Evolutionary conservation across 495 filamentous ascomycete species (phyloP).

Genomic region (Annulohypoxylon maeteangense): DNA sequence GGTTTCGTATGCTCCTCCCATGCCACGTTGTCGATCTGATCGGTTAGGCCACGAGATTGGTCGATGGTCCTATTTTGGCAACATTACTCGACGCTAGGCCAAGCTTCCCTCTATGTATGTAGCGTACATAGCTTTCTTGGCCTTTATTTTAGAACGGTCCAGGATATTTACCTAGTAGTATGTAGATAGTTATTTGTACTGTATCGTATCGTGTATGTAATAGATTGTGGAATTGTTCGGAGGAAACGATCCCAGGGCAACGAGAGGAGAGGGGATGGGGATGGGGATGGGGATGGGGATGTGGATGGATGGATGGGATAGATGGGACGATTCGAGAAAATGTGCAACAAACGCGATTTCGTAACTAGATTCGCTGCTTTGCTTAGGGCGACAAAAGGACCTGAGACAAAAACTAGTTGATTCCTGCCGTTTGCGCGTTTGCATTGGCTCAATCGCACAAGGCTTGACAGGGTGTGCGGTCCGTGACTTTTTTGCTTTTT

Average conservation of each 20-base stretch:
- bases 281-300: background rate
- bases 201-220: background rate
- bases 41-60: slow-evolving; percentile 34
- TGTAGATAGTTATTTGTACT: background rate
- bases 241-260: background rate
- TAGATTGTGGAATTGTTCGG: background rate
- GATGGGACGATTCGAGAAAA: background rate
- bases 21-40: slow-evolving; percentile 37
- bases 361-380: background rate
- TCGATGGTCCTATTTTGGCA: slow-evolving; percentile 19
- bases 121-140: too few species aligned
- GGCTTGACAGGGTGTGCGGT: slow-evolving; percentile 16
- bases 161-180: background rate
- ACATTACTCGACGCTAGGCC: slow-evolving; percentile 29
- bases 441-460: background rate
- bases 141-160: background rate
- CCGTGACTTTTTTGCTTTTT: slow-evolving; percentile 11
- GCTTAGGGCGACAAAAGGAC: background rate
- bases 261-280: too few species aligned
- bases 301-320: background rate
- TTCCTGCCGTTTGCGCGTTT: background rate
- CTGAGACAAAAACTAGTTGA: background rate
- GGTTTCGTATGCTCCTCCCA: slow-evolving; percentile 40
- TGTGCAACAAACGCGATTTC: background rate
- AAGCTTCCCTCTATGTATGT: too few species aligned